Evolutionary conservation across 192 early-diverging fungal species (phyloP).

Genomic region (Podochytrium sp.): DNA sequence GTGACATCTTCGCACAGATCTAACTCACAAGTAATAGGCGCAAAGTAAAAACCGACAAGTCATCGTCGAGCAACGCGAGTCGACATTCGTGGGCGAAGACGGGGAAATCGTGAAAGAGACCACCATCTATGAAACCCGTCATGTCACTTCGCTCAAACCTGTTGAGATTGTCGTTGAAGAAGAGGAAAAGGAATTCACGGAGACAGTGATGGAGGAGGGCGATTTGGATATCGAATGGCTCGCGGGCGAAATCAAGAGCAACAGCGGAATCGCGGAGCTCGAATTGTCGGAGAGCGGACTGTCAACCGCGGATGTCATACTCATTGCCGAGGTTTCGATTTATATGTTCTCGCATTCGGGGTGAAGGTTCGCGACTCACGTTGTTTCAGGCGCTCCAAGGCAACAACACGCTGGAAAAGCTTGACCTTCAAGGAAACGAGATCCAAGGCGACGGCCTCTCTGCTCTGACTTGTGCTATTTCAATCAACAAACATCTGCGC

Average conservation of each 20-base stretch:
- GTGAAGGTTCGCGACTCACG: too few relatives aligned
- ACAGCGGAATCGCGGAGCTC: background rate
- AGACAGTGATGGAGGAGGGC: slow-evolving; percentile 3
- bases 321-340: slow-evolving; percentile 4
- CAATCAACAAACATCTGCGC: slow-evolving; percentile 6
- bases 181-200: background rate
- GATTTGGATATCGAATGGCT: slow-evolving; percentile 11
- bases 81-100: slow-evolving; percentile 9
- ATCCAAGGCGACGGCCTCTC: slow-evolving; percentile 5
- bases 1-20: too few relatives aligned
- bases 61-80: background rate
- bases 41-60: too few relatives aligned
- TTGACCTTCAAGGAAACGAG: slow-evolving; percentile 20
- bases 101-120: slow-evolving; percentile 21
- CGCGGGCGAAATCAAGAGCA: background rate
- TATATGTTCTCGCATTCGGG: too few relatives aligned
- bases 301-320: slow-evolving; percentile 16
- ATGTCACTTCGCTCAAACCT: background rate
- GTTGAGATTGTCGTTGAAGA: slow-evolving; percentile 28
- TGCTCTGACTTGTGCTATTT: background rate
- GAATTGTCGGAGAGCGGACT: background rate
- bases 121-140: slow-evolving; percentile 3
- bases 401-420: slow-evolving; percentile 9
- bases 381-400: background rate
- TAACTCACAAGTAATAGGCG: too few relatives aligned